Evolutionary conservation across 2,329 filamentous ascomycete genomes (phyloP).

Genomic region (Remersonia thermophila): DNA sequence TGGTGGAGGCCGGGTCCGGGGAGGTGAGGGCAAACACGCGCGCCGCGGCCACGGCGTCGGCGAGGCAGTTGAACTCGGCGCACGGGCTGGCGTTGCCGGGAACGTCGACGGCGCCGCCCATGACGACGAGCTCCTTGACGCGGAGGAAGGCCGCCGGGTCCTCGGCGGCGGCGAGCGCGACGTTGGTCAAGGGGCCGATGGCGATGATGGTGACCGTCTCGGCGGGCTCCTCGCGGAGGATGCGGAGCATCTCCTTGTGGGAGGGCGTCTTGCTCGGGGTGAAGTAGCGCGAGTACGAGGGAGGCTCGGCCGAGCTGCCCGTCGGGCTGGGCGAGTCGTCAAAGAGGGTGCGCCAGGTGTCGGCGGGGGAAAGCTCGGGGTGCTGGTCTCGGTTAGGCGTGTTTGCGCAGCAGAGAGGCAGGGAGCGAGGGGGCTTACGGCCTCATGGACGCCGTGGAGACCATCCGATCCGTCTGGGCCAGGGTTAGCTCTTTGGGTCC

Average conservation of each 20-base stretch:
- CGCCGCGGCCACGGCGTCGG: constrained; percentile 68
- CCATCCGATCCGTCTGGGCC: constrained; percentile 56
- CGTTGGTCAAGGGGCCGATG: constrained; percentile 84
- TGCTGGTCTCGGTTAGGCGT: constrained; percentile 35
- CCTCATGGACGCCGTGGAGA: constrained; percentile 60
- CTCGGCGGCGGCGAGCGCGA: constrained; percentile 76
- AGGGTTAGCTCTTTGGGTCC: too few species aligned
- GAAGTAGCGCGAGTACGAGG: constrained; percentile 50
- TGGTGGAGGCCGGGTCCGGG: constrained; percentile 59
- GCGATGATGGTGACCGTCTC: constrained; percentile 84
- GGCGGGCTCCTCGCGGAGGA: constrained; percentile 68
- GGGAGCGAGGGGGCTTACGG: constrained; percentile 24
- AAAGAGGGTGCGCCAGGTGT: constrained; percentile 63
- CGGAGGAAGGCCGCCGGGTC: constrained; percentile 83
- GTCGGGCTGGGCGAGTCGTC: constrained; percentile 24
- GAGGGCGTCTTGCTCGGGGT: constrained; percentile 60
- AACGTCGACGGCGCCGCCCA: constrained; percentile 76
- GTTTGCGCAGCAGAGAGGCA: too few species aligned
- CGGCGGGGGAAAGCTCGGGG: constrained; percentile 60
- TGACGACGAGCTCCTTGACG: constrained; percentile 83
- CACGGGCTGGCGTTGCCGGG: constrained; percentile 76
- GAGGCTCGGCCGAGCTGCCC: constrained; percentile 25
- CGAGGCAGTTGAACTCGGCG: constrained; percentile 92
- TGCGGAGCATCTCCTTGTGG: constrained; percentile 78
- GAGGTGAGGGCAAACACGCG: constrained; percentile 69